These are phyloP conservation scores for Brassica nigra DNA, from an alignment of 345 rosid genomes.

Conservation along the genomic window DNA sequence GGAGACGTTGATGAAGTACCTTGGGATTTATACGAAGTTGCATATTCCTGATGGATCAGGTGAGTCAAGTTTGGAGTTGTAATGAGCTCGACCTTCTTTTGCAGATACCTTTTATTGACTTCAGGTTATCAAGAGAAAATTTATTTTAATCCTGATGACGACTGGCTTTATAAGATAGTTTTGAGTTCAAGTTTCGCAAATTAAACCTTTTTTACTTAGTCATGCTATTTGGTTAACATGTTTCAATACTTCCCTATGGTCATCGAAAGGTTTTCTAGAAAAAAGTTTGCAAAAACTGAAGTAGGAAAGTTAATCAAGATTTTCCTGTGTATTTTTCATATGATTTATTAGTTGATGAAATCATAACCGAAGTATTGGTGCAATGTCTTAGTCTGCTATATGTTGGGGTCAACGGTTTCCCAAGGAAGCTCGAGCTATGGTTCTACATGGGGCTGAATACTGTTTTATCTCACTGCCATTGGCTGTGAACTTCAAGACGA, in stretches of 20 bases:
- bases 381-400: conserved; percentile 55
- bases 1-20: no score
- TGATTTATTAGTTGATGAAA: neutral
- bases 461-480: conserved; percentile 89
- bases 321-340: neutral
- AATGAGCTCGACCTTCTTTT: neutral
- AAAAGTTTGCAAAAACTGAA: conserved; percentile 51
- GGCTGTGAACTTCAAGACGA: conserved; percentile 36
- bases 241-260: conserved; percentile 18
- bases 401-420: conserved; percentile 96
- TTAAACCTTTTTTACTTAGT: neutral
- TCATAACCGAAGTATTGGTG: conserved; percentile 1
- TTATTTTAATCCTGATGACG: conserved; percentile 90
- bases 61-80: conserved; percentile 28
- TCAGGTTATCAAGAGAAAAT: conserved; percentile 94
- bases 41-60: conserved; percentile 99
- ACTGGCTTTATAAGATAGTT: conserved; percentile 84
- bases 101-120: conserved; percentile 9
- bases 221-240: neutral
- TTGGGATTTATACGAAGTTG: conserved; percentile 58
- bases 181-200: neutral
- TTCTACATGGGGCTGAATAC: conserved; percentile 81
- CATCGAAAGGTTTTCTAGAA: conserved; percentile 60
- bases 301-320: conserved; percentile 57
- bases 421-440: conserved; percentile 92